These are phyloP conservation scores for Scheffersomyces lignicola DNA, from an alignment of 1,139 yeast species.

Conservation along the genomic window DNA sequence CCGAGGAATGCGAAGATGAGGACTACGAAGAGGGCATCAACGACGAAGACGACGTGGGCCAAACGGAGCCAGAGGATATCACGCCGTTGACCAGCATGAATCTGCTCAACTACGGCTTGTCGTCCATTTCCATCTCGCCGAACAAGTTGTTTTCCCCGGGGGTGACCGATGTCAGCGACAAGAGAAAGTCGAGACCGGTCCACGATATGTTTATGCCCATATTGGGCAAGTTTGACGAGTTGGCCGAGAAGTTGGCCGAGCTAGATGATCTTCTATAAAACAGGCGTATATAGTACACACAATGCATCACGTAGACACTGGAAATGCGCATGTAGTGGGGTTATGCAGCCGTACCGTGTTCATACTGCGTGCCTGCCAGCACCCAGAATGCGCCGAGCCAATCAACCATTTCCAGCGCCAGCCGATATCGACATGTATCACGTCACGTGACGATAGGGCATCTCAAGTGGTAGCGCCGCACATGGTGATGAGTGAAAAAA, in stretches of 20 bases:
- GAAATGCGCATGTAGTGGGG: no score
- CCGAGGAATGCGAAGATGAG: no score
- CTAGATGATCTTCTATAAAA: conserved; percentile 27
- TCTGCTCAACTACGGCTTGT: conserved; percentile 23
- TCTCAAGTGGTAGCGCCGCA: no score
- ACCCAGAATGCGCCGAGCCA: no score
- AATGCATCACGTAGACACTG: no score
- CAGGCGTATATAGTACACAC: no score
- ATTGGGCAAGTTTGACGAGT: conserved; percentile 45
- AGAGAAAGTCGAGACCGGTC: conserved; percentile 36
- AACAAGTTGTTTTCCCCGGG: not conserved
- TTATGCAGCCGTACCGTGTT: no score
- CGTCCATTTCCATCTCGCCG: not conserved
- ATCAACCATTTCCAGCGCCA: no score
- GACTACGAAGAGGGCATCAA: conserved; percentile 16
- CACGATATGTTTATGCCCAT: conserved; percentile 49
- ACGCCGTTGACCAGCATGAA: conserved; percentile 46
- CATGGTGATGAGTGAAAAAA: no score
- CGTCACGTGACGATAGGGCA: no score
- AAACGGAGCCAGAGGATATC: conserved; percentile 12
- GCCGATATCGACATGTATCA: no score
- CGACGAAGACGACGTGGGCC: conserved; percentile 5
- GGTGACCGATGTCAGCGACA: conserved; percentile 13
- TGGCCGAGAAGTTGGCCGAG: conserved; percentile 47
- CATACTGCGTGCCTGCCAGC: no score